Percentiles rank a stretch among this genome's conserved stretches.
phyloP scores from a whole-genome alignment of 148 eudicot genomes.

The Limonium bicolor region DNA sequence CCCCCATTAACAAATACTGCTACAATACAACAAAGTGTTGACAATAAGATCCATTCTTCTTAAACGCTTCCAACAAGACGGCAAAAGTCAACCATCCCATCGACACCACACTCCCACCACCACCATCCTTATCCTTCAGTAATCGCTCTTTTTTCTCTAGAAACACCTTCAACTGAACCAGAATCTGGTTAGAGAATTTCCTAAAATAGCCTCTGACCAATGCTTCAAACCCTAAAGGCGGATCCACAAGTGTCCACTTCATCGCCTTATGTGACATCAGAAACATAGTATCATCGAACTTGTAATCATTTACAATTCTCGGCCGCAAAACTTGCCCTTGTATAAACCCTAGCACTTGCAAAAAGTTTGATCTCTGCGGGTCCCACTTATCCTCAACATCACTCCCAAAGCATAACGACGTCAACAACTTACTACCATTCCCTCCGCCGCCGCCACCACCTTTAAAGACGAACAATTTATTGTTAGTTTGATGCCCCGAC shows the following conservation, averaged over 20 bases:
- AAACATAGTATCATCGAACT: too few species aligned
- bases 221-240: slow-evolving; percentile 7
- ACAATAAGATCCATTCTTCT: slow-evolving; percentile 11
- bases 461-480: too few species aligned
- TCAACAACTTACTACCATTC: not conserved
- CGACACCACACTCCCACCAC: not conserved
- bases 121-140: not conserved
- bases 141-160: slow-evolving; percentile 1
- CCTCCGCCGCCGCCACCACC: not conserved
- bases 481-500: too few species aligned
- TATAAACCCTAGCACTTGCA: not conserved
- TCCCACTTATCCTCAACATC: slow-evolving; percentile 6
- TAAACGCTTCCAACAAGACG: slow-evolving; percentile 6
- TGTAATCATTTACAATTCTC: too few species aligned
- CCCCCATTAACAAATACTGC: too few species aligned
- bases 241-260: not conserved
- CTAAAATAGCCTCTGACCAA: slow-evolving; percentile 13
- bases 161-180: slow-evolving; percentile 4
- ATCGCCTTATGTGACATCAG: slow-evolving; percentile 3
- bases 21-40: too few species aligned
- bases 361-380: slow-evolving; percentile 3
- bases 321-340: slow-evolving; percentile 2
- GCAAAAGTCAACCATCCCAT: not conserved
- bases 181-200: slow-evolving; percentile 6
- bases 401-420: not conserved